Base-by-base conservation (phyloP, 176 grass and related monocot genomes). In the Aegilops bicornis region DNA sequence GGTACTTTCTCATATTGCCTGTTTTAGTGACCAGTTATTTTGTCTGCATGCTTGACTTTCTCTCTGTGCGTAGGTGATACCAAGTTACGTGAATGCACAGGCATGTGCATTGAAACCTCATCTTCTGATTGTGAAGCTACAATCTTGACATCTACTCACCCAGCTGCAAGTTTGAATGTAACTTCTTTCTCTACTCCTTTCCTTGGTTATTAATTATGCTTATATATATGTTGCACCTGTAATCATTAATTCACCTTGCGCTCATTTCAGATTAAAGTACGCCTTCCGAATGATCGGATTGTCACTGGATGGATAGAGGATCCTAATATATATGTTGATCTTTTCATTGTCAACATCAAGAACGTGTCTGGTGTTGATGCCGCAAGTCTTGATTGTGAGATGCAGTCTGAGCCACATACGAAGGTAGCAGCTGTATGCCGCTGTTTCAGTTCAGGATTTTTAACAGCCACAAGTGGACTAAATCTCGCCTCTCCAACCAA, bases 331-430 rank as follows among this genome's bases (percentile, higher is more conserved):
- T 20, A 70, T 70, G 67, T 20, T 69, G 67, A 69, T 69, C 37
- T 69, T 69, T 69, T 69, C 32, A 69, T 69, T 69, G 67, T 69
- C 32, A 22, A 69, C 32, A 69, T 69, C 31, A 69, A 69, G 32
- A 69, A 69, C 8, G 6, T 69, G 31, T 69, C 67, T 69, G 67
- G 67, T 2, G 32, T 37, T 22, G 67, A 22, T 69, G 31, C 67
- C 67, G 19, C 33, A 12, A 70, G 67, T 70, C 67, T 70, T 12
- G 67, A 37, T 2, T 0, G 3, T 70, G 67, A 37, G 31, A 37
- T 70, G 33, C 32, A 70, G 32, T n/a, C 2, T 70, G 67, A 37
- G 67, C 67, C 67, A 12, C 67, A 70, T 70, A 70, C 67, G 9
- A 70, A 70, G 32, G 67, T 70, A 22, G 32, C 19, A n/a, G 67